Percentiles rank a stretch among this genome's conserved stretches.
Evolutionary conservation across 1,284 basidiomycete species (phyloP).

Genomic region (Puccinia triticina): DNA sequence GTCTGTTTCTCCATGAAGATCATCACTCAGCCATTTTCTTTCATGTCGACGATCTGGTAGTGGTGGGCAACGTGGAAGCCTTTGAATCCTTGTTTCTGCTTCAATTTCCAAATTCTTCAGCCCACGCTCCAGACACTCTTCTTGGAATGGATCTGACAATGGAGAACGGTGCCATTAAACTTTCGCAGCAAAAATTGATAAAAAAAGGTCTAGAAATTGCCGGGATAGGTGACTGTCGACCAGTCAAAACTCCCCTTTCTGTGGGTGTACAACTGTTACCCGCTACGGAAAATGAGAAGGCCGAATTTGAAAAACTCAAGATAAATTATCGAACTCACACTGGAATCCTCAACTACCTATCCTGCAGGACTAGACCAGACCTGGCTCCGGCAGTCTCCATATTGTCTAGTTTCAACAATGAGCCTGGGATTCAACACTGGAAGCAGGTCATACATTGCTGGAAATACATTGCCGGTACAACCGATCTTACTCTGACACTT

Average conservation of each 20-base stretch:
- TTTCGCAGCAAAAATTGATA: background rate
- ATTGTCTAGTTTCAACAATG: background rate
- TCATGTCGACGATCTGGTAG: conserved; percentile 2
- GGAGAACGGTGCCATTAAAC: background rate
- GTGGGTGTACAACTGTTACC: background rate
- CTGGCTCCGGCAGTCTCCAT: background rate
- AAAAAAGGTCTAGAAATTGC: background rate
- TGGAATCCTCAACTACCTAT: conserved; percentile 6
- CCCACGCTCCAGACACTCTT: background rate
- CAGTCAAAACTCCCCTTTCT: background rate
- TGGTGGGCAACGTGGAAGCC: background rate
- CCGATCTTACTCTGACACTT: background rate
- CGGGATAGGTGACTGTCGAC: background rate
- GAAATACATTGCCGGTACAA: background rate
- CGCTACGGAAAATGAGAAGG: background rate
- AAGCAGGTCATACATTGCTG: background rate
- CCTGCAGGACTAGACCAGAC: background rate
- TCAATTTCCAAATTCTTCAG: conserved; percentile 6
- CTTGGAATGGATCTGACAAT: background rate
- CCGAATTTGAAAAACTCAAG: background rate
- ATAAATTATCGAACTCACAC: background rate
- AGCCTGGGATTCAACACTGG: background rate
- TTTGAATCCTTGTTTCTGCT: background rate
- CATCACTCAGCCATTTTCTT: background rate
- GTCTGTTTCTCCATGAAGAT: conserved; percentile 2